A percentile compares a stretch with the other conserved stretches of the same genome.
These are phyloP conservation scores for Meira miltonrushii DNA, from an alignment of 1,284 basidiomycete genomes.

Conservation along the genomic window DNA sequence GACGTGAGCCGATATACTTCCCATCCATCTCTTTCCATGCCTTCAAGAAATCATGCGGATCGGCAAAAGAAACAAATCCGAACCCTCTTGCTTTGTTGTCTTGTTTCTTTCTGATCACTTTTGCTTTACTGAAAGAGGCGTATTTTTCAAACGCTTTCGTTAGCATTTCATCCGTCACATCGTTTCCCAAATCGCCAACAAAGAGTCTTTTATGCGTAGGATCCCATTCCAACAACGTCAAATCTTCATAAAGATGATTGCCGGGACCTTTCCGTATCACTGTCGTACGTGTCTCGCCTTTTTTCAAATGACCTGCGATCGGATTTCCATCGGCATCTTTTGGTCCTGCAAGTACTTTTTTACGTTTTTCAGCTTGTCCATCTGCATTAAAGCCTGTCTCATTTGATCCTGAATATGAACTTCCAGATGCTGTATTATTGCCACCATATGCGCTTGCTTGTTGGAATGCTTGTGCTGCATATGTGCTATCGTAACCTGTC, in stretches of 20 bases:
- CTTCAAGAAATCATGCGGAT: conserved; percentile 94
- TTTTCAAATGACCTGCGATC: conserved; percentile 57
- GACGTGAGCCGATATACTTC: conserved; percentile 54
- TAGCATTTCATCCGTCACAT: conserved; percentile 90
- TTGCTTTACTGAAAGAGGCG: conserved; percentile 83
- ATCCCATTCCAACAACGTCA: conserved; percentile 94
- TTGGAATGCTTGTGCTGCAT: conserved; percentile 16
- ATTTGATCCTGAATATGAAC: neutral
- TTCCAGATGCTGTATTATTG: neutral
- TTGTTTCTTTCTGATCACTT: conserved; percentile 85
- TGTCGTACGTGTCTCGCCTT: conserved; percentile 86
- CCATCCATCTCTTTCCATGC: conserved; percentile 99
- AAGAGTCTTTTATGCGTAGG: conserved; percentile 96
- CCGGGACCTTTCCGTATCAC: conserved; percentile 91
- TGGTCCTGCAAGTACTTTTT: conserved; percentile 16
- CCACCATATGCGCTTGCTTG: conserved; percentile 13
- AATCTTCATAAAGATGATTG: conserved; percentile 88
- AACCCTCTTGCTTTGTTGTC: conserved; percentile 77
- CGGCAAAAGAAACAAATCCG: conserved; percentile 94
- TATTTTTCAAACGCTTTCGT: conserved; percentile 85
- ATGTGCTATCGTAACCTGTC: conserved; percentile 16
- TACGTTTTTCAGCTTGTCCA: conserved; percentile 8
- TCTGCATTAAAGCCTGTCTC: neutral
- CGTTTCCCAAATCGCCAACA: conserved; percentile 95
- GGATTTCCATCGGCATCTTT: conserved; percentile 21